phyloP scores from a whole-genome alignment of 345 rosid genomes.

The Eucalyptus shirleyi region DNA sequence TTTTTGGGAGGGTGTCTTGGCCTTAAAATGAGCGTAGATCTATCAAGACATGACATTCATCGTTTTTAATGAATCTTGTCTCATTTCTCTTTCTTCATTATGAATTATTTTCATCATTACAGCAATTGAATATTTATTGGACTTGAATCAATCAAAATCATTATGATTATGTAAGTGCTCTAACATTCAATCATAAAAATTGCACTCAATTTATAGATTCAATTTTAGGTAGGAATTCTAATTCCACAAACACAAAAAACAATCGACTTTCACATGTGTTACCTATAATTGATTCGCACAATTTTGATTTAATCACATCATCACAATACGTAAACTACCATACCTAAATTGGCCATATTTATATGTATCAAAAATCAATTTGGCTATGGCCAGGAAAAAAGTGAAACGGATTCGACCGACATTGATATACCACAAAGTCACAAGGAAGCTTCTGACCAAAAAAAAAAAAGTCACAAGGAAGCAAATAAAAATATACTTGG shows the following conservation, averaged over 20 bases:
- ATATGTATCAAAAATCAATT: neutral
- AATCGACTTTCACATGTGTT: accelerated
- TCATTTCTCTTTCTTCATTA: neutral
- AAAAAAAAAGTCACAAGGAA: neutral
- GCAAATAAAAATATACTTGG: neutral
- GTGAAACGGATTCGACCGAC: neutral
- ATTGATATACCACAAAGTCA: neutral
- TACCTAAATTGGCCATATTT: neutral
- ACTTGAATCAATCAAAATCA: neutral
- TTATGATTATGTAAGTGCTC: neutral
- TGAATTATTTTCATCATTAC: neutral
- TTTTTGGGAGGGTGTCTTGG: neutral
- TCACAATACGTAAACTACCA: neutral
- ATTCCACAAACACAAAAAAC: accelerated
- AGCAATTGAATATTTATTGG: neutral
- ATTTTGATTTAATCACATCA: neutral
- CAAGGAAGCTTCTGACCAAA: neutral
- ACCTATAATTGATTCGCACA: neutral
- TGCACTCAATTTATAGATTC: neutral
- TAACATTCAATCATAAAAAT: neutral
- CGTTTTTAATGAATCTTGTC: neutral
- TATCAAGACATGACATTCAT: neutral
- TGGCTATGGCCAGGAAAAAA: neutral
- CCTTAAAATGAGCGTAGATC: neutral
- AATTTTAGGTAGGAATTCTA: accelerated